A percentile compares a stretch with the other conserved stretches of the same genome.
These are phyloP conservation scores for Discostella stelligeroides DNA, from an alignment of 108 stramenopile genomes.

Conservation along the genomic window DNA sequence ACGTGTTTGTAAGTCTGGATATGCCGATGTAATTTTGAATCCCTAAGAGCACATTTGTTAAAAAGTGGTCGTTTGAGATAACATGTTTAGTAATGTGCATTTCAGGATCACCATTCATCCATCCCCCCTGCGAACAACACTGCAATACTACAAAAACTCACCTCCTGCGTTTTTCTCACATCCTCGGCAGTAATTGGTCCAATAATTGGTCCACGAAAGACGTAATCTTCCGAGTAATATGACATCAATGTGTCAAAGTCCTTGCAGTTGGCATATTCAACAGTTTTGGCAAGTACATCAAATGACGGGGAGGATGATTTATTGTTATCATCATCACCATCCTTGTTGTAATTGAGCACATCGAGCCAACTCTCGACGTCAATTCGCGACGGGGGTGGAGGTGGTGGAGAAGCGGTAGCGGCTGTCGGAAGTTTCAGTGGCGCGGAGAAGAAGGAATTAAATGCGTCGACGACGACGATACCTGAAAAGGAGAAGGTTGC, in stretches of 20 bases:
- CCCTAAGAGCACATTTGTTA: too few relatives aligned
- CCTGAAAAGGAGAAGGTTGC: too few relatives aligned
- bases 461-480: constrained; percentile 4
- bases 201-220: constrained; percentile 53
- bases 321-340: too few relatives aligned
- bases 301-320: constrained; percentile 32
- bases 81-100: too few relatives aligned
- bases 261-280: constrained; percentile 31
- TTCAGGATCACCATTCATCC: too few relatives aligned
- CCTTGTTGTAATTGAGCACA: constrained; percentile 22
- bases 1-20: constrained; percentile 33
- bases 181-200: constrained; percentile 50
- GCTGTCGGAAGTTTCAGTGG: constrained; percentile 5
- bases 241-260: constrained; percentile 7
- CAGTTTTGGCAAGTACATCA: constrained; percentile 43
- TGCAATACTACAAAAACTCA: too few relatives aligned
- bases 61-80: too few relatives aligned
- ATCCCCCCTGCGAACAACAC: too few relatives aligned
- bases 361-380: constrained; percentile 40
- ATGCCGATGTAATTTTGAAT: constrained; percentile 44
- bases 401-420: constrained; percentile 6
- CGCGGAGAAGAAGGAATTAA: constrained; percentile 30
- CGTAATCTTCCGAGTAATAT: constrained; percentile 38
- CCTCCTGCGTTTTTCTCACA: constrained; percentile 22
- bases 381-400: constrained; percentile 28